Evolutionary conservation across 2,329 filamentous ascomycete genomes (phyloP).

Genomic region (Penicillium sp.): DNA sequence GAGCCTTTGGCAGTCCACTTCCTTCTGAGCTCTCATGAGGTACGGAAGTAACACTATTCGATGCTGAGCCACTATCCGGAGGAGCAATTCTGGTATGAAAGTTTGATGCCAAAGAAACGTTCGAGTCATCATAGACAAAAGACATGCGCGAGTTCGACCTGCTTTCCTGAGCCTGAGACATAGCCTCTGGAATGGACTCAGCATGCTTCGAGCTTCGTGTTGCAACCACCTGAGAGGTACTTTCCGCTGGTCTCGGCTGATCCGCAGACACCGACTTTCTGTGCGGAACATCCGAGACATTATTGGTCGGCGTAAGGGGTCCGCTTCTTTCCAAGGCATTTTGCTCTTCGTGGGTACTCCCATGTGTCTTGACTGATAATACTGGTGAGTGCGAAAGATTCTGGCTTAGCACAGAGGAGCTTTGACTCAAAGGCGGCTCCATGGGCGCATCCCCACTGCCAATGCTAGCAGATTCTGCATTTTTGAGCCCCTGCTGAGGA

Average conservation of each 20-base stretch:
- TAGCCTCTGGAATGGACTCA: constrained; percentile 26
- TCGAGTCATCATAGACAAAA: constrained; percentile 29
- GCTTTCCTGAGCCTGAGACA: constrained; percentile 31
- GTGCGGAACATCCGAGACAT: constrained; percentile 21
- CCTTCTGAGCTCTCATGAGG: constrained; percentile 30
- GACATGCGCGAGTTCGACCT: constrained; percentile 34
- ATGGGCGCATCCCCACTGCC: constrained; percentile 33
- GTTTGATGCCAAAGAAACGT: constrained; percentile 13
- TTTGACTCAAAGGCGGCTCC: constrained; percentile 31
- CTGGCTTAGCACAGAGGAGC: constrained; percentile 32
- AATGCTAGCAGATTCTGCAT: constrained; percentile 28
- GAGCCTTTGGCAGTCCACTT: constrained; percentile 28
- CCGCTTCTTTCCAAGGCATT: constrained; percentile 21
- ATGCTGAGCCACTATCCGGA: constrained; percentile 21
- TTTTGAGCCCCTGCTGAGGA: constrained; percentile 31
- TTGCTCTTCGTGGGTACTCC: constrained; percentile 29
- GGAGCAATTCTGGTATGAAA: background rate
- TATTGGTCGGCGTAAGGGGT: constrained; percentile 18
- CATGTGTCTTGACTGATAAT: constrained; percentile 31
- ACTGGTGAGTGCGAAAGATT: constrained; percentile 36
- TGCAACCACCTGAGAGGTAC: constrained; percentile 23
- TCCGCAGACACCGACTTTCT: constrained; percentile 26
- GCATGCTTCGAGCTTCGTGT: constrained; percentile 26
- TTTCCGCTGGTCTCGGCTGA: constrained; percentile 31
- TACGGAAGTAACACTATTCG: constrained; percentile 29